Conservation (phyloP, 805 yeast genomes). For the Candida nitratophila region DNA sequence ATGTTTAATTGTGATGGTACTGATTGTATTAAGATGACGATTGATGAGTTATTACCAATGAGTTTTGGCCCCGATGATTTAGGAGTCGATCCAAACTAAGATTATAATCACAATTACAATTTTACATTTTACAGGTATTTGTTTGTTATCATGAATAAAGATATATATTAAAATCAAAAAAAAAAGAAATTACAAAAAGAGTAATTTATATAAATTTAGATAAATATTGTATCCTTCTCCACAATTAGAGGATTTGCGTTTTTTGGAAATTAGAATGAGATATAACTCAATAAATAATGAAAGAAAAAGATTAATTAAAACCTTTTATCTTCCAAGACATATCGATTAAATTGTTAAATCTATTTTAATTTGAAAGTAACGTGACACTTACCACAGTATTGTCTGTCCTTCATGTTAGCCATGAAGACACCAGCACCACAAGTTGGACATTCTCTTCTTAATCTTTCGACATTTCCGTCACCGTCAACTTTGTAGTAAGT, state of each 20-base stretch:
- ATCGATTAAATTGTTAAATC: neutral
- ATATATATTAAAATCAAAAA: no score
- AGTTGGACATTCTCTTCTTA: constrained; percentile 96
- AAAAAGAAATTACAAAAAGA: no score
- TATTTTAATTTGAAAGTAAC: constrained; percentile 64
- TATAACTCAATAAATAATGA: no score
- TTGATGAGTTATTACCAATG: constrained; percentile 66
- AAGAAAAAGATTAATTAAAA: no score
- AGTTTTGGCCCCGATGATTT: constrained; percentile 83
- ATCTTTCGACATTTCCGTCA: constrained; percentile 97
- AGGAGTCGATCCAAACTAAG: constrained; percentile 4
- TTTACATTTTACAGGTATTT: no score
- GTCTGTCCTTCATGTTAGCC: constrained; percentile 99
- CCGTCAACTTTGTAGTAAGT: constrained; percentile 99
- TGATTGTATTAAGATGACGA: constrained; percentile 34
- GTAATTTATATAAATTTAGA: no score
- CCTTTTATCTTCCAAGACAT: neutral
- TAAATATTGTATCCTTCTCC: no score
- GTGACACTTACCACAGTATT: constrained; percentile 99
- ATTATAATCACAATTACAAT: no score
- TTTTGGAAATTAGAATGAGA: no score
- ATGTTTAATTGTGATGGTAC: constrained; percentile 60
- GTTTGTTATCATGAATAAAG: neutral
- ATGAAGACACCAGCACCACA: constrained; percentile 99
- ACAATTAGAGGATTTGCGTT: no score